A percentile compares a stretch with the other conserved stretches of the same genome.
Conservation (phyloP, 768 basidiomycete species). For the Cystobasidium onofrii region DNA sequence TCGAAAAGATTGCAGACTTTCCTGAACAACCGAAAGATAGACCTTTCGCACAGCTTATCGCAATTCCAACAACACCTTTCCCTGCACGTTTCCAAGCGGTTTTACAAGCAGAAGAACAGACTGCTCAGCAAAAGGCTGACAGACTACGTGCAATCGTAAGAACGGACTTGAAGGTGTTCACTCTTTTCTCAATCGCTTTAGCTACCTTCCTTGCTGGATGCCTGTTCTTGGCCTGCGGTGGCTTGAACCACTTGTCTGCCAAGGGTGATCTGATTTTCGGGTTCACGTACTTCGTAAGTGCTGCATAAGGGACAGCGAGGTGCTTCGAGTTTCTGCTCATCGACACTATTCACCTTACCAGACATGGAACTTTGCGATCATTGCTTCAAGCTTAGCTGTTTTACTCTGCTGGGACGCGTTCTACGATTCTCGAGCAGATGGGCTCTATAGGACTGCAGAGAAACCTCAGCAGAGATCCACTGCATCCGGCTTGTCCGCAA, state of each 20-base stretch:
- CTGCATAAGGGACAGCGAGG: neutral
- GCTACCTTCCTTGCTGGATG: neutral
- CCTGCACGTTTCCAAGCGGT: neutral
- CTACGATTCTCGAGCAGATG: no score
- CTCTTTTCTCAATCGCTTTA: neutral
- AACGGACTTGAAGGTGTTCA: neutral
- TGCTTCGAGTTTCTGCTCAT: neutral
- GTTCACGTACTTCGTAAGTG: neutral
- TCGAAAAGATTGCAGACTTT: neutral
- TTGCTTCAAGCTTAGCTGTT: neutral
- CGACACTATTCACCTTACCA: neutral
- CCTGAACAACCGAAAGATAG: conserved; percentile 14
- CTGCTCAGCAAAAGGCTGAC: neutral
- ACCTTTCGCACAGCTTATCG: conserved; percentile 9
- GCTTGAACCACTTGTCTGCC: neutral
- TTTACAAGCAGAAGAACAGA: neutral
- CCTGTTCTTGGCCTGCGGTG: neutral
- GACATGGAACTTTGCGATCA: neutral
- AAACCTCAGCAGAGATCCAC: neutral
- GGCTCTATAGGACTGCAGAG: neutral
- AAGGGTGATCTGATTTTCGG: neutral
- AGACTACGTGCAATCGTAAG: neutral
- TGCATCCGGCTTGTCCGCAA: neutral
- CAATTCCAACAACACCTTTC: neutral
- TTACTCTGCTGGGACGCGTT: neutral